Conservation (phyloP, 805 yeast species). For the Komagataella pseudopastoris region DNA sequence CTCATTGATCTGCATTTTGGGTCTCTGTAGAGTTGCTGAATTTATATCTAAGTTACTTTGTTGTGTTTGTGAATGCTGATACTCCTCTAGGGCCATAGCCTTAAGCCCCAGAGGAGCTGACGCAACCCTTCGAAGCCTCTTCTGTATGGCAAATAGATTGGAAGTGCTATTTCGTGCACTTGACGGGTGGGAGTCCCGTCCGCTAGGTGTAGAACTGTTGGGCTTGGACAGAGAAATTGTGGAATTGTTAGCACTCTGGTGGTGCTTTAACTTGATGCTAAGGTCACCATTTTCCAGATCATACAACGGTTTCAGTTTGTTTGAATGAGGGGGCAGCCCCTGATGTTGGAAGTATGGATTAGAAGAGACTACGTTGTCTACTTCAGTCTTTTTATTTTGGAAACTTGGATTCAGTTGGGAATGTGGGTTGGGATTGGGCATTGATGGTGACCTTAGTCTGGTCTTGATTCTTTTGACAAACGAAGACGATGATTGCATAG, state of each 20-base stretch:
- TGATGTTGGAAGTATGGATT: slow-evolving; percentile 45
- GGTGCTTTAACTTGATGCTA: slow-evolving; percentile 17
- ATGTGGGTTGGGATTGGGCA: background rate
- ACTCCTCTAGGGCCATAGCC: slow-evolving; percentile 11
- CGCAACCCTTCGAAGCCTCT: slow-evolving; percentile 57
- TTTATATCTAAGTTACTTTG: background rate
- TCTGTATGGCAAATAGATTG: slow-evolving; percentile 14
- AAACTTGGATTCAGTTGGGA: background rate
- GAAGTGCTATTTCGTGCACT: slow-evolving; percentile 7
- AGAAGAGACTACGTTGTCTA: slow-evolving; percentile 8
- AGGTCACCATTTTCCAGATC: slow-evolving; percentile 5
- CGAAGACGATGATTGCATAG: slow-evolving; percentile 1
- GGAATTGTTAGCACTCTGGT: slow-evolving; percentile 17
- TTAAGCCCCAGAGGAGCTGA: slow-evolving; percentile 66
- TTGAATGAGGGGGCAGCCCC: slow-evolving; percentile 39
- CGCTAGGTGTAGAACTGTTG: background rate
- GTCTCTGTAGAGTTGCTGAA: background rate
- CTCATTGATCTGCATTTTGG: slow-evolving; percentile 6
- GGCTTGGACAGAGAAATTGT: slow-evolving; percentile 7
- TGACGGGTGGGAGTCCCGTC: background rate
- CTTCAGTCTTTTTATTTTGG: background rate
- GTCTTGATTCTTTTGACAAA: background rate
- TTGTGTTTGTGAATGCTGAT: slow-evolving; percentile 3
- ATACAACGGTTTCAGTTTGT: background rate
- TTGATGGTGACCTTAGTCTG: background rate